Percentiles rank a stretch among this genome's conserved stretches.
These are phyloP conservation scores for Colletotrichum plurivorum DNA, from an alignment of 2,329 filamentous ascomycete species.

Conservation along the genomic window DNA sequence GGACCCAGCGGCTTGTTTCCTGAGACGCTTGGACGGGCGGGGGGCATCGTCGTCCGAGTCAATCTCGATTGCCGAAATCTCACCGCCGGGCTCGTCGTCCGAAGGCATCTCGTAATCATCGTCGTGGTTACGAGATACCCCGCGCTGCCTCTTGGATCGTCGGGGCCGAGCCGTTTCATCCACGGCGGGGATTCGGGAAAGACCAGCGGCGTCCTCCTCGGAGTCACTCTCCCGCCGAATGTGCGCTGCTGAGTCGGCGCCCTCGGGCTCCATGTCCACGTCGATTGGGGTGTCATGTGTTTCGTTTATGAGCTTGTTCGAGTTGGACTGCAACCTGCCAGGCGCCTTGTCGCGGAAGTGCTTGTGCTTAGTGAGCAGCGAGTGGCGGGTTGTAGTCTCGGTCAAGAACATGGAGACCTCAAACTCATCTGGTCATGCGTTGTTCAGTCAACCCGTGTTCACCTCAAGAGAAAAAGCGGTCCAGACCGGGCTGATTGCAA, in stretches of 20 bases:
- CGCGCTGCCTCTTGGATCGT: slow-evolving; percentile 45
- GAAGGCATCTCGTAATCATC: slow-evolving; percentile 46
- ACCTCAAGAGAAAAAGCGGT: not conserved
- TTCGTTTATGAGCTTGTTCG: slow-evolving; percentile 71
- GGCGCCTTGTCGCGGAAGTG: slow-evolving; percentile 74
- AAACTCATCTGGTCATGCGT: slow-evolving; percentile 80
- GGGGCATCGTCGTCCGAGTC: slow-evolving; percentile 56
- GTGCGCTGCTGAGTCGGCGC: slow-evolving; percentile 51
- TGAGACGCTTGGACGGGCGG: slow-evolving; percentile 60
- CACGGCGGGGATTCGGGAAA: slow-evolving; percentile 69
- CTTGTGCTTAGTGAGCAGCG: slow-evolving; percentile 89
- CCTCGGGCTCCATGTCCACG: slow-evolving; percentile 58
- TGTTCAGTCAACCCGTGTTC: slow-evolving; percentile 21
- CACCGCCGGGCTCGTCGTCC: slow-evolving; percentile 49
- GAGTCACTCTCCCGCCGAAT: slow-evolving; percentile 71
- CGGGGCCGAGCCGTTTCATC: slow-evolving; percentile 44
- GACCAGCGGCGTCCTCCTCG: slow-evolving; percentile 68
- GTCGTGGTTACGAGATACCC: slow-evolving; percentile 49
- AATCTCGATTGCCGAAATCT: slow-evolving; percentile 53
- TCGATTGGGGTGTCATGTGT: slow-evolving; percentile 68
- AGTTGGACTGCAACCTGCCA: slow-evolving; percentile 71
- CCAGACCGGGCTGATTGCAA: slow-evolving; percentile 13
- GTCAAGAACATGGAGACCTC: slow-evolving; percentile 95
- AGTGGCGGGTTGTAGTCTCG: slow-evolving; percentile 87
- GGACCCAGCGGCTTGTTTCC: slow-evolving; percentile 52